Conservation (phyloP, 257 asterid species). For the Knoxia roxburghii region DNA sequence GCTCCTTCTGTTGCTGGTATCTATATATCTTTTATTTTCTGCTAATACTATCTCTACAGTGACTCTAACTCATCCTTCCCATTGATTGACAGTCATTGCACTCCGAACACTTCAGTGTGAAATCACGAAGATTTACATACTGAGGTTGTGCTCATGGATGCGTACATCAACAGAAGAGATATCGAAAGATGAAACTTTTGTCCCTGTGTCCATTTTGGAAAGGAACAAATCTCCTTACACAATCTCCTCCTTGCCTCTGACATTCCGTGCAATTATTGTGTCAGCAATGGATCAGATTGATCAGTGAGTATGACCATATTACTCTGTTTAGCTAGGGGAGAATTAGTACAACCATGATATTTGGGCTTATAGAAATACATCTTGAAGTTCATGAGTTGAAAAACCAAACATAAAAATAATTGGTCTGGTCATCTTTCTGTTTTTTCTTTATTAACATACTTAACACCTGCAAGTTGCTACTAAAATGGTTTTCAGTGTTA, state of each 20-base stretch:
- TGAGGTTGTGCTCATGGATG: conserved; percentile 98
- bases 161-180: conserved; percentile 77
- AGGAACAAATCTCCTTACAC: conserved; percentile 91
- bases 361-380: background rate
- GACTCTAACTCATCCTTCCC: conserved; percentile 21
- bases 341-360: too few species aligned
- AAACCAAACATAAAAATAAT: background rate
- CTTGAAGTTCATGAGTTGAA: background rate
- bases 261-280: conserved; percentile 67
- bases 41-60: conserved; percentile 17
- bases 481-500: background rate
- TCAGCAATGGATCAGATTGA: conserved; percentile 87
- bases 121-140: conserved; percentile 68
- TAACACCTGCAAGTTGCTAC: background rate
- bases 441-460: background rate
- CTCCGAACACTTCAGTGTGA: conserved; percentile 76
- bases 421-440: background rate
- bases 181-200: conserved; percentile 86
- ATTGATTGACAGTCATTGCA: conserved; percentile 53
- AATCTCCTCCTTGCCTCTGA: conserved; percentile 85
- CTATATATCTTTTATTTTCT: background rate
- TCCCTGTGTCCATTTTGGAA: conserved; percentile 83
- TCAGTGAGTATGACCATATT: conserved; percentile 46
- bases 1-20: conserved; percentile 90
- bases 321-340: background rate